These are phyloP conservation scores for Pinus albicaulis DNA, from an alignment of 75 land plant species.

Conservation along the genomic window DNA sequence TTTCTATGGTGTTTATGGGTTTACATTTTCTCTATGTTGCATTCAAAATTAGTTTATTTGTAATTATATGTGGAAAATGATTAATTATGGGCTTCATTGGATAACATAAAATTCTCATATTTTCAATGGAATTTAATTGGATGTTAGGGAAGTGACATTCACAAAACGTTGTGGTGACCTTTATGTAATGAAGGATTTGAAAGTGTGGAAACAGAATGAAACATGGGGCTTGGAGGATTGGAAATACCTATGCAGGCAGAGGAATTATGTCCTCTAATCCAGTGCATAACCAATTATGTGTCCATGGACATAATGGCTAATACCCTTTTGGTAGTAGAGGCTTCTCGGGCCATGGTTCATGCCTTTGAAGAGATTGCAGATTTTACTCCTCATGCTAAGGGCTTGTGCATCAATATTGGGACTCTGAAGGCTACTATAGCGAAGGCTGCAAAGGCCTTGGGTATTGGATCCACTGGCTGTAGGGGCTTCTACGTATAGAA, in stretches of 20 bases:
- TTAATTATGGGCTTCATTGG: too few relatives aligned
- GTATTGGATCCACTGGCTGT: conserved; percentile 95
- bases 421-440: conserved; percentile 76
- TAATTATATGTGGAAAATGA: too few relatives aligned
- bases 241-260: conserved; percentile 40
- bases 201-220: conserved; percentile 17
- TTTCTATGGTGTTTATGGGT: too few relatives aligned
- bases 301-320: conserved; percentile 98
- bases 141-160: too few relatives aligned
- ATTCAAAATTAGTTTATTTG: too few relatives aligned
- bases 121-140: too few relatives aligned
- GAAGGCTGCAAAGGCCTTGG: conserved; percentile 68
- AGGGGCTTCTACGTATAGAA: conserved; percentile 71
- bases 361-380: conserved; percentile 71
- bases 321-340: conserved; percentile 78
- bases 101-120: too few relatives aligned
- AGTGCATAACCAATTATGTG: conserved; percentile 96
- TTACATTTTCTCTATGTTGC: too few relatives aligned
- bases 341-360: conserved; percentile 97
- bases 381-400: conserved; percentile 68
- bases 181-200: background rate
- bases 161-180: too few relatives aligned
- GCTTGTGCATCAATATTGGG: conserved; percentile 87
- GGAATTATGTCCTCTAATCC: conserved; percentile 67
- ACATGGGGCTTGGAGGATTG: conserved; percentile 62